Evolutionary conservation across 768 basidiomycete species (phyloP), one percentile per base, ranked within the genome.

Genomic region (Pisolithus microcarpus): DNA sequence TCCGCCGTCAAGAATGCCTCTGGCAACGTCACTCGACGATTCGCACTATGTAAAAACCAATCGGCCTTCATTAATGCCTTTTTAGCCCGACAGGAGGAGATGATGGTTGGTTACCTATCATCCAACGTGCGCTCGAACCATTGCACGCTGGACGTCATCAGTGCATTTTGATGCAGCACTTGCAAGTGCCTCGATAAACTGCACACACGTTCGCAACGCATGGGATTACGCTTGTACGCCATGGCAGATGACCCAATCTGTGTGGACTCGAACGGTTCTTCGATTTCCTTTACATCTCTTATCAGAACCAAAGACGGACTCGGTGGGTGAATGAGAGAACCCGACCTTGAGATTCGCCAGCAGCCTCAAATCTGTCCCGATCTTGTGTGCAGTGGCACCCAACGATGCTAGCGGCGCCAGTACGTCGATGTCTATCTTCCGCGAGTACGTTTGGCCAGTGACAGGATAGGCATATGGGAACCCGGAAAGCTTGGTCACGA

Each of bases 151-250:
- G 85, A 72, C 19, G 96, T 99, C 87, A 94, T 93, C 48, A 97
- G 77, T 31, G 93, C 86, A 69, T 98, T 97, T 68, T 97, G 92
- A 61, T 94, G 94, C 52, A 98, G 76, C 16, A 85, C 82, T 92
- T 96, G 96, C 46, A 99, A 72, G 70, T 98, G 96, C 49, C 96
- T 77, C n/a, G 94, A 78, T 48, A 99, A 81, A 61, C 89, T 92
- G 78, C 96, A 99, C 42, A 96, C 87, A 38, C 96, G 87, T 70
- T 99, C 96, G 51, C 84, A 94, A 51, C 96, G 90, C 96, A 99
- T 99, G 7, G 96, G 96, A 70, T 99, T 98, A 50, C 95, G 82
- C 73, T 98, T 97, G 81, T 98, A 98, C 8, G 95, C 95, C 95
- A 98, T 98, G 1, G 93, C 93, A 0, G 87, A 91, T 9, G 87